phyloP scores from a whole-genome alignment of 1,284 basidiomycete genomes.

The Leccinum colubrinum region DNA sequence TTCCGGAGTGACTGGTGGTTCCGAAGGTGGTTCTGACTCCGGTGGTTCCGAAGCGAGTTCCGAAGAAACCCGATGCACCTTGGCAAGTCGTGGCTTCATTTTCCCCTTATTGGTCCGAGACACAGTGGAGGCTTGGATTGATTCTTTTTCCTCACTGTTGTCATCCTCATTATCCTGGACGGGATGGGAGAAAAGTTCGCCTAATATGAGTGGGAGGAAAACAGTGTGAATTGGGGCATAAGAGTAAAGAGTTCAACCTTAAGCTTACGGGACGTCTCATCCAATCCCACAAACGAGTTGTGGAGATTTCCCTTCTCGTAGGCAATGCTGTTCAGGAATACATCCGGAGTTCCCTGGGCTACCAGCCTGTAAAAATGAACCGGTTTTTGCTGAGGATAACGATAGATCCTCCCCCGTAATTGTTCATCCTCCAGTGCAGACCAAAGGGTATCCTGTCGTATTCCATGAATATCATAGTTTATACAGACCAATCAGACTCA shows the following conservation, averaged over 20 bases:
- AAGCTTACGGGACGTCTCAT: neutral
- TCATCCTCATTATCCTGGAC: no score
- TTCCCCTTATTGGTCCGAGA: no score
- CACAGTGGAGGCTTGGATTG: no score
- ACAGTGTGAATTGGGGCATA: no score
- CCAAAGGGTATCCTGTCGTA: conserved; percentile 12
- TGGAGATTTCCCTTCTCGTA: neutral
- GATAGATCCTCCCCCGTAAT: neutral
- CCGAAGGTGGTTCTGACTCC: no score
- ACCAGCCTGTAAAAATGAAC: conserved; percentile 12
- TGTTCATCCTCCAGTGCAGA: conserved; percentile 13
- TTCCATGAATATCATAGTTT: neutral
- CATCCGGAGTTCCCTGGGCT: neutral
- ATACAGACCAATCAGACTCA: neutral
- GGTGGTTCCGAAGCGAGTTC: no score
- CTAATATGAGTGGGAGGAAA: neutral
- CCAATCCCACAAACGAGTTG: neutral
- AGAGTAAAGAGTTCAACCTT: no score
- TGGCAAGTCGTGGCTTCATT: neutral
- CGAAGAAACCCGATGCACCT: no score
- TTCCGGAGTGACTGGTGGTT: no score
- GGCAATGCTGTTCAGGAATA: neutral
- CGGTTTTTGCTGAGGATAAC: conserved; percentile 6
- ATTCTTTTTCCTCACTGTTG: no score
- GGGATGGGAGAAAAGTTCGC: neutral